Evolutionary conservation across 306 rosid genomes (phyloP).

Genomic region (Dalbergia cochinchinensis): DNA sequence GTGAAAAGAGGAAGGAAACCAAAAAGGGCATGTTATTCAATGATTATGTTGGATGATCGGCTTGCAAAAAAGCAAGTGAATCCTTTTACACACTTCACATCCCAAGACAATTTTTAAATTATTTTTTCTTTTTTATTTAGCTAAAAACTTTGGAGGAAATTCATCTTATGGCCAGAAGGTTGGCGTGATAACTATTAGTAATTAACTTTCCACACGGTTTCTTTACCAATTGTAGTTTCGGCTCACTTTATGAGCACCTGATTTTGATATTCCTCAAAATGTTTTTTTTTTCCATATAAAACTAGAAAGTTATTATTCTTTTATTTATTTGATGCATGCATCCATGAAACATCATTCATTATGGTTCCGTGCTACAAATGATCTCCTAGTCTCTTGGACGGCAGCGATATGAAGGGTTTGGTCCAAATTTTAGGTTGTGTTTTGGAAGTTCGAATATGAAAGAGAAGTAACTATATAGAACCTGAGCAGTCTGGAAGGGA

Average conservation of each 20-base stretch:
- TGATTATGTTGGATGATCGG: slow-evolving; percentile 37
- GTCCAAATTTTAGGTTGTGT: too few relatives aligned
- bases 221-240: not conserved
- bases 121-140: not conserved
- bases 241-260: not conserved
- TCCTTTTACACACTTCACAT: slow-evolving; percentile 16
- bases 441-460: too few relatives aligned
- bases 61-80: slow-evolving; percentile 13
- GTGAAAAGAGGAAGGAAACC: slow-evolving; percentile 14
- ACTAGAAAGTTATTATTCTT: too few relatives aligned
- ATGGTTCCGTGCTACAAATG: too few relatives aligned
- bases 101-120: not conserved
- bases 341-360: too few relatives aligned
- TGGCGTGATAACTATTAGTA: not conserved
- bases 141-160: not conserved
- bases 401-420: not conserved
- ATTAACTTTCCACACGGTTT: not conserved
- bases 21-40: slow-evolving; percentile 15
- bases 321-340: too few relatives aligned
- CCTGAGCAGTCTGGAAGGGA: too few relatives aligned
- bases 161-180: not conserved
- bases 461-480: too few relatives aligned
- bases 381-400: not conserved
- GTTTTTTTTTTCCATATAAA: too few relatives aligned
- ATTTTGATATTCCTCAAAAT: not conserved